Base-by-base conservation (phyloP, 1,284 basidiomycete genomes). In the Hemileia vastatrix region DNA sequence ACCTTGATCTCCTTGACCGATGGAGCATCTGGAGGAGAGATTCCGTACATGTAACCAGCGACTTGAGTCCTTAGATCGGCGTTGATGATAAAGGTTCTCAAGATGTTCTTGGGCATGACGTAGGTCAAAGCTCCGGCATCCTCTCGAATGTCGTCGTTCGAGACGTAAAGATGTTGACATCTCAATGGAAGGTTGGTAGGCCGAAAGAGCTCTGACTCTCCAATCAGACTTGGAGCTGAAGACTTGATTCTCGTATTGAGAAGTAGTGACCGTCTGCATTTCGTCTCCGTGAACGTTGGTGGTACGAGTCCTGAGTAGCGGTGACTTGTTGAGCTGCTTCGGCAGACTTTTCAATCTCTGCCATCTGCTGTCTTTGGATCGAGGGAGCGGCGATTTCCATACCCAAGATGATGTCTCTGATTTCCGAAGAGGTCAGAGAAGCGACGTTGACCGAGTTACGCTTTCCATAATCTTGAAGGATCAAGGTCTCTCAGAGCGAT, bases 331-430 rank as follows among this genome's bases (percentile, higher is more conserved):
- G 67, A 19, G 70, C 66, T 21, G 73, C 72, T 54, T 72, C 67
- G 18, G 73, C 68, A 64, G 65, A 70, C 67, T 75, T 71, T 40
- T 75, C 74, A 44, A 75, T 64, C 66, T 75, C 74, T 27, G 72
- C 72, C 73, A 74, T 74, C 67, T 75, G 70, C 66, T 75, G 74
- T 5, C 74, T 71, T 63, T 75, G 74, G 45, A 68, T 66, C n/a
- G 69, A 71, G 1, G 72, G 72, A 23, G 72, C 70, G 49, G 69
- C 66, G 51, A 75, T 74, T 64, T 72, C 71, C 68, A 71, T 71
- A 44, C 74, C 74, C 19, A 75, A 67, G 45, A 75, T 71, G 53
- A 75, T 74, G 55, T 75, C 74, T 4, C 74, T 67, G 45, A 75
- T 72, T 66, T 75, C 74, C 45, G 66, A 68, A 18, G 67, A 69